Evolutionary conservation across 2,329 filamentous ascomycete species (phyloP), one percentile per base, ranked within the genome.

Genomic region (Teratosphaeria destructans): DNA sequence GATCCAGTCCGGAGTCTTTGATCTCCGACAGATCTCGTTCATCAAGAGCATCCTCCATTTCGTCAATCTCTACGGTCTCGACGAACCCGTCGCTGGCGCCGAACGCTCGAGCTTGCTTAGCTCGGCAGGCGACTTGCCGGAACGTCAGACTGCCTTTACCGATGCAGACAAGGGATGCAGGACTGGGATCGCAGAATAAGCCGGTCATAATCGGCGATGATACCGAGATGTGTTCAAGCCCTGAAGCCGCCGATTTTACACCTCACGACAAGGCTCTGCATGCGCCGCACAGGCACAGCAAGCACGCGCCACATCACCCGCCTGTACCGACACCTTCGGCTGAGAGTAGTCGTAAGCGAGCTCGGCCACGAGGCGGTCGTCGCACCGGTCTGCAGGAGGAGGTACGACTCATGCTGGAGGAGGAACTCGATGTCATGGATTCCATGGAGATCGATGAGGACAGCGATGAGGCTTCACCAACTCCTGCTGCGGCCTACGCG

Each of bases 1-100:
- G 72, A 23, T 81, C 78, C 8, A 82, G 79, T 52, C 83, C 84
- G n/a, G 83, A 85, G 63, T 85, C 83, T 37, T 83, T 85, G 79
- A 72, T 85, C 39, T 85, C 82, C 32, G 83, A 86, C 69, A 77
- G 77, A 39, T 78, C 78, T 14, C 74, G 82, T 61, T 82, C 81
- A 59, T 81, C 79, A 47, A 78, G 79, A 63, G 77, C 80, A 35
- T 81, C 80, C 10, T 82, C 79, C 58, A 82, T 81, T 64, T 81
- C 78, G 57, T 81, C 79, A 55, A 73, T 79, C 65, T 79, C 78
- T 55, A 80, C 78, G 63, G 71, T 70, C 61, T 72, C 74, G 62
- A 68, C 70, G 23, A 67, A 62, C 58, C 65, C 68, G 72, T 64
- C 75, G 74, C 70, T 82, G 80, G 73, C 80, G 81, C 71, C 83